Base-by-base conservation (phyloP, 768 basidiomycete genomes). In the Auricularia cornea region DNA sequence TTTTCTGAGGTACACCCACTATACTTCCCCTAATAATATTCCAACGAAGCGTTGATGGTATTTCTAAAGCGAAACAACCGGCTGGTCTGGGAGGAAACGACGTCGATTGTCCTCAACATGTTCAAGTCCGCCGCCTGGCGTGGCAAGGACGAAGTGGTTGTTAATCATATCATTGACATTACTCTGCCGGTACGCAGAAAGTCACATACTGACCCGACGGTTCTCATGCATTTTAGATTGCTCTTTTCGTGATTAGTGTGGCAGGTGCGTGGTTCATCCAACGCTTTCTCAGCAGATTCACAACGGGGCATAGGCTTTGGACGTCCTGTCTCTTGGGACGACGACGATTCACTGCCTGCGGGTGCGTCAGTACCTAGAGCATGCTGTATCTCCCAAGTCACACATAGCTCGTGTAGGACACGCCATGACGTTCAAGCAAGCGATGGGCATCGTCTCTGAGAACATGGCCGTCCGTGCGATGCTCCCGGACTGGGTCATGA, bases 1-100 rank as follows among this genome's bases (percentile, higher is more conserved):
- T 88, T 88, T 70, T 83, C 83, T 5, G 85, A 86, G 70, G 84
- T 84, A 23, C 62, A 41, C 26, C 60, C 23, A 12, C 23, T n/a
- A 23, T 56, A 12, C 54, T 23, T 11, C 52, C 33, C 23, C 20
- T 20, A 28, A 29, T 18, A 61, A 10, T n/a, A n/a, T n/a, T n/a
- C n/a, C n/a, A n/a, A n/a, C n/a, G n/a, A n/a, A 32, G n/a, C 14
- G 56, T 62, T 59, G 10, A 59, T 12, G 2, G 56, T 26, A 16
- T 26, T 12, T 18, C 57, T n/a, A n/a, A n/a, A 62, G 51, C 20
- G 26, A 31, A 62, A 62, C 30, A 62, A 62, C 52, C 60, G 59
- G 32, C 61, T 62, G 28, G 61, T 62, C n/a, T 62, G 61, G 41
- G 30, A 31, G 6, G 48, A 28, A 20, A 59, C 61, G 14, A 29